phyloP scores from a whole-genome alignment of 176 grass and related monocot genomes.

The Aegilops tauschii region DNA sequence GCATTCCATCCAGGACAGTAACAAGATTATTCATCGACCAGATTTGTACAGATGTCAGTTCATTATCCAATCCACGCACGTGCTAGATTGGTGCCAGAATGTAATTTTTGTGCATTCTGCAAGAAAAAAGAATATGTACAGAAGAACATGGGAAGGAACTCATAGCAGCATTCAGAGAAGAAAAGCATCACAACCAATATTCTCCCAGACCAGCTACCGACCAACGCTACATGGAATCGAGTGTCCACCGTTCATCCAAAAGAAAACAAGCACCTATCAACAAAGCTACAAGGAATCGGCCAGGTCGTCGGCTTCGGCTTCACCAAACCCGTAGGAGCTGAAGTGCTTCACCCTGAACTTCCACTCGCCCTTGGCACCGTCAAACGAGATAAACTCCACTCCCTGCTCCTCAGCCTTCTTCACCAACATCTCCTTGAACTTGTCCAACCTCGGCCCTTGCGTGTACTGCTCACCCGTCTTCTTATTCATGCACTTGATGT shows the following conservation, averaged over 20 bases:
- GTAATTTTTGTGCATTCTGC: too few relatives aligned
- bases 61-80: too few relatives aligned
- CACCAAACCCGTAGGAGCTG: slow-evolving; percentile 41
- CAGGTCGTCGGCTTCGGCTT: neutral
- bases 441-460: slow-evolving; percentile 53
- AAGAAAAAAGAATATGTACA: too few relatives aligned
- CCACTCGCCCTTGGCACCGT: slow-evolving; percentile 70
- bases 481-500: slow-evolving; percentile 81
- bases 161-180: too few relatives aligned
- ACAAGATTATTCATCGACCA: too few relatives aligned
- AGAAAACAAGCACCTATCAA: neutral
- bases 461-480: slow-evolving; percentile 52
- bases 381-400: slow-evolving; percentile 66
- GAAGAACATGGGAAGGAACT: too few relatives aligned
- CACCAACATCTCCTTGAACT: slow-evolving; percentile 67
- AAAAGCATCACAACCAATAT: neutral
- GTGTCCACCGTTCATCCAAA: neutral
- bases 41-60: too few relatives aligned
- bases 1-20: too few relatives aligned
- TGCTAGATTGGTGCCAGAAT: too few relatives aligned
- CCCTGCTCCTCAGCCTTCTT: slow-evolving; percentile 70
- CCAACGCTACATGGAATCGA: neutral
- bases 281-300: neutral
- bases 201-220: neutral
- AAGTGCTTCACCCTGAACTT: slow-evolving; percentile 91